phyloP scores from a whole-genome alignment of 257 asterid genomes.

The Euphrasia confusa region DNA sequence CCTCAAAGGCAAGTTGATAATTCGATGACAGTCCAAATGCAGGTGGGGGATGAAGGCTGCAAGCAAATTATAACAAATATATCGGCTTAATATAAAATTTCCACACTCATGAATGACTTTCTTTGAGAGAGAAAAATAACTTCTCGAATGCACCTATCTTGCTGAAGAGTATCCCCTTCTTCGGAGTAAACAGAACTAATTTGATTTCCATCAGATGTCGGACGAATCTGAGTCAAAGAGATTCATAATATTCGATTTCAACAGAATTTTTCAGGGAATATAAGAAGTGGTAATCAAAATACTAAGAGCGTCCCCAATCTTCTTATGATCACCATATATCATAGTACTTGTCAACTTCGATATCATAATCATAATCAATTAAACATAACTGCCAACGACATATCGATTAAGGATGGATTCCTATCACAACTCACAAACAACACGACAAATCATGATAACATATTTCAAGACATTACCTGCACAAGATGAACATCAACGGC shows the following conservation, averaged over 20 bases:
- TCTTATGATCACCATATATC: too few species aligned
- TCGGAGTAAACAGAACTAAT: constrained; percentile 36
- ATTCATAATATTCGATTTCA: background rate
- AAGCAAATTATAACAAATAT: constrained; percentile 14
- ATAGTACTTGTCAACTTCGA: too few species aligned
- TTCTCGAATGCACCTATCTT: constrained; percentile 27
- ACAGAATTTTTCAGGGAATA: too few species aligned
- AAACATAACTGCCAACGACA: too few species aligned
- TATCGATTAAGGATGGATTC: too few species aligned
- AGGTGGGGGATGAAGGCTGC: constrained; percentile 66
- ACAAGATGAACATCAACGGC: constrained; percentile 86
- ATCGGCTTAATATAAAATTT: background rate
- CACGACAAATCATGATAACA: too few species aligned
- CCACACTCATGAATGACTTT: background rate
- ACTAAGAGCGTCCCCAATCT: too few species aligned
- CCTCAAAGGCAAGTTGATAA: too few species aligned
- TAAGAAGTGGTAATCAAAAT: too few species aligned
- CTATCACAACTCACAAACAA: too few species aligned
- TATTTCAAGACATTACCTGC: constrained; percentile 40
- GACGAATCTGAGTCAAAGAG: constrained; percentile 46
- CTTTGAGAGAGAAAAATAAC: background rate
- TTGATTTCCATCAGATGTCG: constrained; percentile 38
- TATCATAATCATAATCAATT: too few species aligned
- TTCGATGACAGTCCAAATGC: constrained; percentile 51
- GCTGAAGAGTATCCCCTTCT: constrained; percentile 32